A percentile compares a stretch with the other conserved stretches of the same genome.
These are phyloP conservation scores for Lentinula novae-zelandiae DNA, from an alignment of 1,284 basidiomycete genomes.

Conservation along the genomic window DNA sequence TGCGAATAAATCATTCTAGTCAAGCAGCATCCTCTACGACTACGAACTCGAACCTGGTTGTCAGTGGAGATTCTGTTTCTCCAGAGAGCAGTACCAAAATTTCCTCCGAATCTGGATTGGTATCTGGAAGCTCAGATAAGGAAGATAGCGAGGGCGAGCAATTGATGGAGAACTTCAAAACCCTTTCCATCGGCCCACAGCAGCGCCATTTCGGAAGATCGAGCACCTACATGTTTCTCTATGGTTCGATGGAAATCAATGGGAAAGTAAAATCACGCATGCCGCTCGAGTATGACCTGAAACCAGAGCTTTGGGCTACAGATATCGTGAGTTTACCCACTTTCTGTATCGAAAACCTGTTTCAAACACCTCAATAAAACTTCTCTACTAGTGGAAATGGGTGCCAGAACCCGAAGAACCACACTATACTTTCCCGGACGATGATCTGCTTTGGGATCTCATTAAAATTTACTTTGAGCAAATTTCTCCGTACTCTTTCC, in stretches of 20 bases:
- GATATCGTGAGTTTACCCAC: background rate
- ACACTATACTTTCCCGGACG: slow-evolving; percentile 25
- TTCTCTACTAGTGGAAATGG: slow-evolving; percentile 7
- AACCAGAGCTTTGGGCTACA: slow-evolving; percentile 5
- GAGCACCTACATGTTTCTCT: slow-evolving; percentile 12
- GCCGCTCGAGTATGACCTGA: background rate
- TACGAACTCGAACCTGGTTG: background rate
- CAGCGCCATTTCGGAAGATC: slow-evolving; percentile 9
- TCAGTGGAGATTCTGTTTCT: background rate
- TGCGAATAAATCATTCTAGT: background rate
- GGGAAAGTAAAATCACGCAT: background rate
- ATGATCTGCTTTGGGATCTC: slow-evolving; percentile 36
- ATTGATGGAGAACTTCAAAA: background rate
- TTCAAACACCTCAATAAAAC: background rate
- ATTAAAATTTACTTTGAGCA: slow-evolving; percentile 45
- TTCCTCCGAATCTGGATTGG: background rate
- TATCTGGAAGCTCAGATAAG: background rate
- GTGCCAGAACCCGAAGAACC: background rate
- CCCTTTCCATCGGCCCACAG: background rate
- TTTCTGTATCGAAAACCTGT: background rate
- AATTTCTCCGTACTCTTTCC: slow-evolving; percentile 34
- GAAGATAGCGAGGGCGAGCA: slow-evolving; percentile 1
- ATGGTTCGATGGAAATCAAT: slow-evolving; percentile 7
- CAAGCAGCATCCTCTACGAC: background rate
- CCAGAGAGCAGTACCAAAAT: background rate